Percentiles rank a stretch among this genome's conserved stretches.
These are phyloP conservation scores for Magnusiomyces suaveolens DNA, from an alignment of 1,139 yeast genomes.

Conservation along the genomic window DNA sequence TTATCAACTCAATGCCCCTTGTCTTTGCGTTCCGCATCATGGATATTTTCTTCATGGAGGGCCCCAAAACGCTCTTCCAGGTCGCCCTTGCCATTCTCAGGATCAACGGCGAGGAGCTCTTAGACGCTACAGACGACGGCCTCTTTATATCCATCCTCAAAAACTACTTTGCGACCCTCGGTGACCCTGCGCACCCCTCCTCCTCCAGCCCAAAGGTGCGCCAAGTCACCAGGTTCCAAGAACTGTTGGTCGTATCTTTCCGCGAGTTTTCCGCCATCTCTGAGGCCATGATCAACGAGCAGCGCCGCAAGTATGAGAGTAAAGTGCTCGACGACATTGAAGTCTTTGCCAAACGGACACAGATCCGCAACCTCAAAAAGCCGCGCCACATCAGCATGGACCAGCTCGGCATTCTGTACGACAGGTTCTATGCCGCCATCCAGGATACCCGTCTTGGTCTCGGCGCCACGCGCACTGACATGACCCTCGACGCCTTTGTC, in stretches of 20 bases:
- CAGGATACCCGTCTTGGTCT: constrained; percentile 65
- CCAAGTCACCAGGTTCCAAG: constrained; percentile 77
- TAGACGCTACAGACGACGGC: constrained; percentile 85
- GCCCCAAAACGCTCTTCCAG: constrained; percentile 82
- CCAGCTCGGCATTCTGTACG: constrained; percentile 66
- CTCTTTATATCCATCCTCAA: constrained; percentile 78
- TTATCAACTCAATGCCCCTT: constrained; percentile 87
- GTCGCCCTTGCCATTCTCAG: constrained; percentile 83
- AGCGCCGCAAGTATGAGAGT: constrained; percentile 63
- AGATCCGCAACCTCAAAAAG: constrained; percentile 73
- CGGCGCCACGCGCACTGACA: constrained; percentile 45
- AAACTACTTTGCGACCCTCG: constrained; percentile 68
- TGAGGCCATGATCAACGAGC: constrained; percentile 60
- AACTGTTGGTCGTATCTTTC: constrained; percentile 81
- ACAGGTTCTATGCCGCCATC: constrained; percentile 70
- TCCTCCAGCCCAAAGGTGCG: constrained; percentile 55
- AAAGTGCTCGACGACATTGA: constrained; percentile 79
- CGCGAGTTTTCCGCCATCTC: constrained; percentile 77
- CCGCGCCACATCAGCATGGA: constrained; percentile 49
- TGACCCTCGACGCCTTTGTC: constrained; percentile 66
- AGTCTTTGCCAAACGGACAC: constrained; percentile 83
- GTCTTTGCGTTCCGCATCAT: constrained; percentile 86
- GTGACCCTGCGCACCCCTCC: constrained; percentile 70
- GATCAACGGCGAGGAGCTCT: constrained; percentile 73
- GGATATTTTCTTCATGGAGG: constrained; percentile 86